Conservation (phyloP, 139 green algal genomes). For the Volvox africanus region DNA sequence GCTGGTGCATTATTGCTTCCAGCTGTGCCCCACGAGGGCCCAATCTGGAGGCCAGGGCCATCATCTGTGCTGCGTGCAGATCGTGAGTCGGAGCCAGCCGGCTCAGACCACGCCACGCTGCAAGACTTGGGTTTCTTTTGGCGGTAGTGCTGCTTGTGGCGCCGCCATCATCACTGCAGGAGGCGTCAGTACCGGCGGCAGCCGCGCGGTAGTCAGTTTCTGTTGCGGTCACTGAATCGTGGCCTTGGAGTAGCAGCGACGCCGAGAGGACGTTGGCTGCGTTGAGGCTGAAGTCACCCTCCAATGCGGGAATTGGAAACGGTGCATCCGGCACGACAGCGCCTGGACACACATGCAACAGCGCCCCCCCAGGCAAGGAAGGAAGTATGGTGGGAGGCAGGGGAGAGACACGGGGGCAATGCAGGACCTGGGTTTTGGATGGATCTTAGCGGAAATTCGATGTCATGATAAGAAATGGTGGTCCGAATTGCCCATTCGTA, state of each 20-base stretch:
- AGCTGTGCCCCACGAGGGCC: conserved; percentile 48
- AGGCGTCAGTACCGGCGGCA: no score
- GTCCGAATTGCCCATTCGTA: no score
- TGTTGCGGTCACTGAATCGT: not conserved
- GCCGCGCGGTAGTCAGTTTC: no score
- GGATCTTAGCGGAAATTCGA: not conserved
- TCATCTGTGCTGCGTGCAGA: conserved; percentile 81
- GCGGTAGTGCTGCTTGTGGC: not conserved
- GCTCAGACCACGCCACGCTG: conserved; percentile 9
- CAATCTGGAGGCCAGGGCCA: conserved; percentile 37
- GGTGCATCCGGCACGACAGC: conserved; percentile 15
- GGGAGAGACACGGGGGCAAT: not conserved
- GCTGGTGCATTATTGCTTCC: conserved; percentile 85
- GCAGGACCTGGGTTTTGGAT: not conserved
- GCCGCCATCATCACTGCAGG: not conserved
- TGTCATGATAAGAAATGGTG: no score
- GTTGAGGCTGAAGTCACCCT: conserved; percentile 91
- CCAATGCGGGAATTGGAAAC: conserved; percentile 54
- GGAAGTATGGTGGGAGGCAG: not conserved
- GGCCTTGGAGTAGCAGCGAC: conserved; percentile 66
- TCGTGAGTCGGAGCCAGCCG: conserved; percentile 80
- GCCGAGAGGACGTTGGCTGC: conserved; percentile 81
- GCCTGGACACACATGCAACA: not conserved
- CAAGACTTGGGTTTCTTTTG: no score
- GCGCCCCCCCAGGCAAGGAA: not conserved